Evolutionary conservation across 768 basidiomycete species (phyloP).

Genomic region (Leccinellum rugosiceps): DNA sequence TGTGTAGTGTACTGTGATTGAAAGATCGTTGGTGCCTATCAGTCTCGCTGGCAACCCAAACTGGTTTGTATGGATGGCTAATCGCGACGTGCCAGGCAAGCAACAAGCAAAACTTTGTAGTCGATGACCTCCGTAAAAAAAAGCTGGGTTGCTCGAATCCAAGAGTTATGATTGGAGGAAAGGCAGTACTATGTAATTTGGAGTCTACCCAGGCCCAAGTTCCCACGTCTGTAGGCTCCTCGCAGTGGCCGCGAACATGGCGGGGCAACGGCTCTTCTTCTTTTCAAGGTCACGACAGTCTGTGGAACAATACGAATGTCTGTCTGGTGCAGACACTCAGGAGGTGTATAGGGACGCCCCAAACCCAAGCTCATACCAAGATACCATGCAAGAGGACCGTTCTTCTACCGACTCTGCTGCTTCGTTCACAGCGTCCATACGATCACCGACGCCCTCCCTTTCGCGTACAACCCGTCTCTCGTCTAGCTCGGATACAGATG

Average conservation of each 20-base stretch:
- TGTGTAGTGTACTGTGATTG: background rate
- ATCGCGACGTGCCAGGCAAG: no score
- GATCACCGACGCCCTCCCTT: constrained; percentile 62
- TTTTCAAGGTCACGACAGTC: constrained; percentile 16
- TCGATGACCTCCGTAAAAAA: no score
- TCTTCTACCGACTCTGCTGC: constrained; percentile 28
- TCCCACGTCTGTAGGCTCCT: constrained; percentile 11
- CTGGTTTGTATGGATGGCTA: no score
- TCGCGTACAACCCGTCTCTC: constrained; percentile 50
- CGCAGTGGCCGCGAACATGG: constrained; percentile 15
- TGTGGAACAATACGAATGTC: constrained; percentile 43
- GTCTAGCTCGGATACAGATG: constrained; percentile 60
- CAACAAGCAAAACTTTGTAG: no score
- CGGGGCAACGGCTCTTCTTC: constrained; percentile 6
- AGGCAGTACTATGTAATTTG: background rate
- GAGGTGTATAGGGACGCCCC: constrained; percentile 28
- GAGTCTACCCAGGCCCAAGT: background rate
- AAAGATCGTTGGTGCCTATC: background rate
- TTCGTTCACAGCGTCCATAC: constrained; percentile 47
- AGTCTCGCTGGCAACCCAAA: background rate
- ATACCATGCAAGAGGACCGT: constrained; percentile 19
- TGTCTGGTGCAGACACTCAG: constrained; percentile 43
- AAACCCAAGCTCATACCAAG: constrained; percentile 20
- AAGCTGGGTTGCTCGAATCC: background rate
- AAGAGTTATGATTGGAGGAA: background rate